Percentiles rank a stretch among this genome's conserved stretches.
Conservation (phyloP, 2,329 filamentous ascomycete species). For the Aspergillus fumigatiaffinis region DNA sequence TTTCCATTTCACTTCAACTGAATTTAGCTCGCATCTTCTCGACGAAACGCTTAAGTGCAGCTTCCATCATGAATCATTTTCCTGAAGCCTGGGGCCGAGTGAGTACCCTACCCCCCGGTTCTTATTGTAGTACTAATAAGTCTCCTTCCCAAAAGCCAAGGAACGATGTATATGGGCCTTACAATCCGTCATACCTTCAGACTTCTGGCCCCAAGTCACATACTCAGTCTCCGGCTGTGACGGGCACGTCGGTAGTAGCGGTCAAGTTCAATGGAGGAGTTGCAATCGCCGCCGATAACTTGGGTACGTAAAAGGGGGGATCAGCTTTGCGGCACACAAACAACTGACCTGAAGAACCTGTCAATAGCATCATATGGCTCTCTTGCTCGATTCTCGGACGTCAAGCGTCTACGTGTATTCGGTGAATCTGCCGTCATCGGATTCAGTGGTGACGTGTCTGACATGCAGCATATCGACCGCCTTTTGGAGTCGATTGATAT, state of each 20-base stretch:
- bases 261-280: constrained; percentile 96
- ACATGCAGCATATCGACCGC: constrained; percentile 98
- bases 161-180: constrained; percentile 94
- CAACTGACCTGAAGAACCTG: constrained; percentile 16
- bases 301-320: constrained; percentile 59
- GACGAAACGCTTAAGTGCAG: background rate
- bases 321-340: background rate
- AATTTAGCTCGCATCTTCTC: background rate
- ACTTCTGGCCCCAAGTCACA: constrained; percentile 68
- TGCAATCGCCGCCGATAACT: constrained; percentile 93
- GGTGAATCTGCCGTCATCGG: constrained; percentile 80
- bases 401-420: constrained; percentile 90
- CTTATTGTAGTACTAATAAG: constrained; percentile 29
- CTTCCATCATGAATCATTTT: constrained; percentile 58
- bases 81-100: constrained; percentile 65
- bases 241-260: constrained; percentile 90
- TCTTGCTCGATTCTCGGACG: constrained; percentile 90
- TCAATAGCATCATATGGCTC: constrained; percentile 87
- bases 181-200: constrained; percentile 82
- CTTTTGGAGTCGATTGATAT: constrained; percentile 83
- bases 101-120: constrained; percentile 15
- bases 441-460: constrained; percentile 94
- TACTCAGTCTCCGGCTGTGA: constrained; percentile 90
- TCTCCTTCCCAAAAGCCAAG: constrained; percentile 64
- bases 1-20: background rate